These are phyloP conservation scores for Aureobasidium lini DNA, from an alignment of 2,329 filamentous ascomycete genomes.

Conservation along the genomic window DNA sequence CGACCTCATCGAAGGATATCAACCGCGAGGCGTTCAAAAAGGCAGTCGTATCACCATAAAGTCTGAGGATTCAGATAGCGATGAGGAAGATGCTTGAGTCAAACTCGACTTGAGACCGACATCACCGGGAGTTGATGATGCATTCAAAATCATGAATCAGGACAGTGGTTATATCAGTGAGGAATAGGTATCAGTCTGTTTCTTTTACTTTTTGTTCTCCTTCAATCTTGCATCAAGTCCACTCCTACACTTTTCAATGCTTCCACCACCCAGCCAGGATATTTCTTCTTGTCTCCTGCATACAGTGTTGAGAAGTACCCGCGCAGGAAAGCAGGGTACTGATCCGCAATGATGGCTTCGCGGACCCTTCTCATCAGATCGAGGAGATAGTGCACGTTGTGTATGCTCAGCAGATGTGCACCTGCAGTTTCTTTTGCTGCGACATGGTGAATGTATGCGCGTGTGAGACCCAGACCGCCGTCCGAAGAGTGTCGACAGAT, in stretches of 20 bases:
- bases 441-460: slow-evolving; percentile 86
- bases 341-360: slow-evolving; percentile 71
- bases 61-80: not conserved
- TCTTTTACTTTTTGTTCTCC: not conserved
- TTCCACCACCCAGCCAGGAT: slow-evolving; percentile 77
- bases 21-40: slow-evolving; percentile 15
- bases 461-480: slow-evolving; percentile 71
- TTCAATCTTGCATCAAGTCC: slow-evolving; percentile 49
- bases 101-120: too few relatives aligned
- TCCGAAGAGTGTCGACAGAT: slow-evolving; percentile 60
- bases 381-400: slow-evolving; percentile 91
- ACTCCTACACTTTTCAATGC: slow-evolving; percentile 75
- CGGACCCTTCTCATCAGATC: slow-evolving; percentile 70
- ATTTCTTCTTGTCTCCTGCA: slow-evolving; percentile 51
- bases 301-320: slow-evolving; percentile 74
- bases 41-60: not conserved
- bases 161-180: too few relatives aligned
- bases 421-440: slow-evolving; percentile 91
- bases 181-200: too few relatives aligned
- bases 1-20: slow-evolving; percentile 25
- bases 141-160: too few relatives aligned
- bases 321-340: slow-evolving; percentile 69
- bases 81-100: not conserved
- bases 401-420: slow-evolving; percentile 77
- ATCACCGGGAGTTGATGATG: too few relatives aligned